Evolutionary conservation across 139 green algal genomes (phyloP), one percentile per base, ranked within the genome.

Genomic region (Haematococcus lacustris): DNA sequence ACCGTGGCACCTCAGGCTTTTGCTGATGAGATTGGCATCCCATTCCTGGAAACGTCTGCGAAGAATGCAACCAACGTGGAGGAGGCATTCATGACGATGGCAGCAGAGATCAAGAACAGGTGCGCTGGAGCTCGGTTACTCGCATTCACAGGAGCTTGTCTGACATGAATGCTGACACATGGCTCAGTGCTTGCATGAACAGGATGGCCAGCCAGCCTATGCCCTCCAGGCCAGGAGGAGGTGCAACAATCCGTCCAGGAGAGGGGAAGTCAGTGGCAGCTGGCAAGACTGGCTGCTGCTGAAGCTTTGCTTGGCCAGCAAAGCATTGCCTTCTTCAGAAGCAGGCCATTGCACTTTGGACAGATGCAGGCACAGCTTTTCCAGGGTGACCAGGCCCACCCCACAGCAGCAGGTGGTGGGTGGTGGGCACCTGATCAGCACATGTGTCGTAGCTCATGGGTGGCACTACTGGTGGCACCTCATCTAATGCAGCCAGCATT

Each of bases 61-160:
- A 99, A 99, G 90, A 95, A 94, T 78, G 91, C 94, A 9, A 97
- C 91, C 9, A 99, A 99, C 78, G 95, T 99, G 7, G 95, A 99
- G 85, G 88, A 97, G 82, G 94, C 95, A 7, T 99, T 99, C 88
- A 98, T 99, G 95, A 97, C 91, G 30, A 99, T 99, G 95, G 94
- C 95, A 9, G 93, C 88, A 60, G 95, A 98, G 82, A 99, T 99
- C 86, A 99, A 99, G 89, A 97, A 97, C 80, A 89, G 85, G 80
- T 70, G 7, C 50, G 59, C 59, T 26, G 9, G n/a, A n/a, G 5
- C 13, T 25, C 51, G 32, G 32, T 13, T 9, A 28, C 51, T 32
- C 32, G 51, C 51, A n/a, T n/a, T n/a, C n/a, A n/a, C n/a, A n/a
- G n/a, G n/a, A n/a, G n/a, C n/a, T n/a, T n/a, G n/a, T n/a, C n/a